phyloP scores from a whole-genome alignment of 768 basidiomycete genomes.

The Phlegmacium glaucopus region DNA sequence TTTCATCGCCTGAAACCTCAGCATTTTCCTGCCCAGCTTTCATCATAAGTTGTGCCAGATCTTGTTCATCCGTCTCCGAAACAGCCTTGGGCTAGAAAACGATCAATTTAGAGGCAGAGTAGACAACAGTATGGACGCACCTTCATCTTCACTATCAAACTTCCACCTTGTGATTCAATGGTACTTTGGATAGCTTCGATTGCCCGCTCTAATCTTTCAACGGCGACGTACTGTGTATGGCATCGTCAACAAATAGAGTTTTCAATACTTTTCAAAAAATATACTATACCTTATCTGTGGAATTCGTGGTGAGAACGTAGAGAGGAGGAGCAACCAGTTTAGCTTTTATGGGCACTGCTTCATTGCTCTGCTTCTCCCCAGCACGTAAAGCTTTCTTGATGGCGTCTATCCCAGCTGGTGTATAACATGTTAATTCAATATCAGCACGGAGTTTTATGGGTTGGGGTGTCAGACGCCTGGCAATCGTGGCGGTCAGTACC shows the following conservation, averaged over 20 bases:
- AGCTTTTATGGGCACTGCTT: conserved; percentile 94
- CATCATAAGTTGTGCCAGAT: conserved; percentile 95
- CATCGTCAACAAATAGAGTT: neutral
- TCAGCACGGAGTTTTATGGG: conserved; percentile 98
- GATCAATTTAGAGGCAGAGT: neutral
- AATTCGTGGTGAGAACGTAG: conserved; percentile 94
- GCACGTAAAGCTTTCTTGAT: conserved; percentile 90
- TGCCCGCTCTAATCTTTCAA: conserved; percentile 90
- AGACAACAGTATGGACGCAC: conserved; percentile 33
- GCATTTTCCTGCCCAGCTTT: conserved; percentile 92
- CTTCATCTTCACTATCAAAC: conserved; percentile 95
- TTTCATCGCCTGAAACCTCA: conserved; percentile 94
- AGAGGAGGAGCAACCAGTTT: conserved; percentile 95
- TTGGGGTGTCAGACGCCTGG: conserved; percentile 93
- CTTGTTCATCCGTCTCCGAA: conserved; percentile 96
- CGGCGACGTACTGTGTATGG: conserved; percentile 64
- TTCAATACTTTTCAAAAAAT: neutral
- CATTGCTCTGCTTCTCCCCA: conserved; percentile 84
- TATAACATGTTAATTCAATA: conserved; percentile 96
- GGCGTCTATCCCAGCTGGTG: conserved; percentile 92
- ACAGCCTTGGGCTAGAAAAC: conserved; percentile 86
- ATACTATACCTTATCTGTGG: conserved; percentile 82
- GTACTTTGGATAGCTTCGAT: conserved; percentile 86
- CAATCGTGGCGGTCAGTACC: conserved; percentile 79
- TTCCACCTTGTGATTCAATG: conserved; percentile 84